These are phyloP conservation scores for Dactylellina haptotyla DNA, from an alignment of 2,329 filamentous ascomycete species.

Conservation along the genomic window DNA sequence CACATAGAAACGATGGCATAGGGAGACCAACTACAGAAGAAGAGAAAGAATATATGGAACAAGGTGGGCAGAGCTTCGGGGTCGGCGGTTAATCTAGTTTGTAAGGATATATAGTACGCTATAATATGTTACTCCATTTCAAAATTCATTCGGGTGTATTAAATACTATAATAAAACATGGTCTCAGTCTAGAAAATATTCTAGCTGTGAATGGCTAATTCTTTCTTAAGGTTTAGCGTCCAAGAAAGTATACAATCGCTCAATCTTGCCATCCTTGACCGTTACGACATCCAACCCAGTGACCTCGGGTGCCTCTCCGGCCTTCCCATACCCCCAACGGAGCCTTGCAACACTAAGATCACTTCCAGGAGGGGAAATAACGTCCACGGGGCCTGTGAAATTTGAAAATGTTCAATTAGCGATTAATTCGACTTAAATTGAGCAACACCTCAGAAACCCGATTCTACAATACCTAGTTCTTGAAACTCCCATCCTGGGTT, in stretches of 20 bases:
- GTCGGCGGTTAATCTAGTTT: conserved; percentile 10
- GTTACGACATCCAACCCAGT: conserved; percentile 33
- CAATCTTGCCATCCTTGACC: conserved; percentile 38
- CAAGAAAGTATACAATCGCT: conserved; percentile 39
- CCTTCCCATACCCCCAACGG: conserved; percentile 24
- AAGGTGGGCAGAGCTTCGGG: conserved; percentile 57
- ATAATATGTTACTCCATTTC: not conserved
- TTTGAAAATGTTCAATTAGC: conserved; percentile 1
- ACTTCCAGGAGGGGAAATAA: conserved; percentile 13
- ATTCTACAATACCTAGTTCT: conserved; percentile 24
- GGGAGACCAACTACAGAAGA: conserved; percentile 66
- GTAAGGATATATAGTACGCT: not conserved
- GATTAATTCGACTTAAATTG: not conserved
- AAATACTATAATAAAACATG: no score
- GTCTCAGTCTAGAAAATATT: no score
- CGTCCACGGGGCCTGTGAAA: conserved; percentile 19
- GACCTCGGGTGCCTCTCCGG: conserved; percentile 21
- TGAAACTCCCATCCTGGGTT: conserved; percentile 30
- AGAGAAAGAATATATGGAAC: conserved; percentile 66
- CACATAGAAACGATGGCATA: conserved; percentile 68
- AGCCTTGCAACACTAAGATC: conserved; percentile 28
- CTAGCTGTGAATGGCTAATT: not conserved
- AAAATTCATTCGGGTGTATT: not conserved
- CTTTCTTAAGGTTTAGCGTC: not conserved
- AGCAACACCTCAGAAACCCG: not conserved